These are phyloP conservation scores for Stagonosporopsis rhizophila DNA, from an alignment of 2,329 filamentous ascomycete species.

Conservation along the genomic window DNA sequence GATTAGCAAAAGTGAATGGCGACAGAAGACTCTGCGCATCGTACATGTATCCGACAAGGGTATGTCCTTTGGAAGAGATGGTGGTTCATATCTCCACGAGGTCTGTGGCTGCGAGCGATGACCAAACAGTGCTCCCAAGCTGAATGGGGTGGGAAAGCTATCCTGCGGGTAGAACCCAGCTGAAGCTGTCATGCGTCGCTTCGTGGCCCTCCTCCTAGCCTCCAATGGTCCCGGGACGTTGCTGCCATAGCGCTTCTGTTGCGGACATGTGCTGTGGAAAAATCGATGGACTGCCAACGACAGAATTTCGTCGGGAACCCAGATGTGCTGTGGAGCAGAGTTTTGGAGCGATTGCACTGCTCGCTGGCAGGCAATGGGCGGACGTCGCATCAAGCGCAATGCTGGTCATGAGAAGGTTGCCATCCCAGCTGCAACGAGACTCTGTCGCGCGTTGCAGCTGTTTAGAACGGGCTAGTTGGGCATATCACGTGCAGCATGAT, in stretches of 20 bases:
- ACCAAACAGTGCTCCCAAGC: slow-evolving; percentile 39
- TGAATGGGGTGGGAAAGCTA: slow-evolving; percentile 34
- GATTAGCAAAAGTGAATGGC: not conserved
- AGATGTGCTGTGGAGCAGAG: slow-evolving; percentile 57
- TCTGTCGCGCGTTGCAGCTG: slow-evolving; percentile 15
- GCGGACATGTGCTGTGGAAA: slow-evolving; percentile 54
- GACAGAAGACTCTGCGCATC: slow-evolving; percentile 1
- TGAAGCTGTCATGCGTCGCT: slow-evolving; percentile 60
- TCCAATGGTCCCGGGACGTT: slow-evolving; percentile 69
- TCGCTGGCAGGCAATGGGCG: slow-evolving; percentile 59
- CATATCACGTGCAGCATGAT: slow-evolving; percentile 1
- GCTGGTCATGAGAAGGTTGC: slow-evolving; percentile 29
- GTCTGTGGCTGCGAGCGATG: slow-evolving; percentile 29
- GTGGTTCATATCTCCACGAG: slow-evolving; percentile 47
- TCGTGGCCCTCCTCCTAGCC: slow-evolving; percentile 63
- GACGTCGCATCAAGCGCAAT: slow-evolving; percentile 56
- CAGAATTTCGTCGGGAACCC: slow-evolving; percentile 67
- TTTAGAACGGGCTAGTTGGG: slow-evolving; percentile 3
- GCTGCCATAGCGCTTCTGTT: slow-evolving; percentile 64
- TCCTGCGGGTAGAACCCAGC: slow-evolving; percentile 49
- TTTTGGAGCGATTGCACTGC: slow-evolving; percentile 55
- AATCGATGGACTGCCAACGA: slow-evolving; percentile 60
- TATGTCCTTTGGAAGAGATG: slow-evolving; percentile 27
- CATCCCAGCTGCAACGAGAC: slow-evolving; percentile 9
- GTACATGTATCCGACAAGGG: slow-evolving; percentile 28